Base-by-base conservation (phyloP, 768 basidiomycete species). In the Mycena metata region DNA sequence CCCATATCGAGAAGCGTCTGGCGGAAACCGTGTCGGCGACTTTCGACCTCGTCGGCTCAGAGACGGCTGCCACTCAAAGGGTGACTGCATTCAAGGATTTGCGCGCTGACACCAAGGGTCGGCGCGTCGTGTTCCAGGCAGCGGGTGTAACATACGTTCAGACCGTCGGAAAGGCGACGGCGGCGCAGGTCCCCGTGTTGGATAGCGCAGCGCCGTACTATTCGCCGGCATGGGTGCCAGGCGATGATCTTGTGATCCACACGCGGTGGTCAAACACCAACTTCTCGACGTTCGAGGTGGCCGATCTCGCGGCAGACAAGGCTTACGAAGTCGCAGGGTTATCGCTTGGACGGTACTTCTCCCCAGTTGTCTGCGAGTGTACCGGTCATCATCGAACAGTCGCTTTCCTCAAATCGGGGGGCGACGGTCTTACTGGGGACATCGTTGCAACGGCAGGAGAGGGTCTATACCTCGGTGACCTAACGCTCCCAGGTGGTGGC, bases 261-360 rank as follows among this genome's bases (percentile, higher is more conserved):
- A 85, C 86, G 5, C 86, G 89, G 15, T 93, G 91, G 91, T 91
- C 91, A 0, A 85, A 92, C 72, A 78, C 79, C 9, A 74, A 82
- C 62, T 91, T 91, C 74, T 87, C 90, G 4, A 82, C 85, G 4
- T 86, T 93, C 72, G 91, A 93, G 78, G 70, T 93, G 35, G 87
- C 90, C 11, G 82, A 91, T 73, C 57, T 90, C 8, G 72, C 73
- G 9, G 79, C 82, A 1, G 83, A 80, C 5, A 73, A 74, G 10
- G 83, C 83, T 0, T 83, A 85, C 73, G 85, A 88, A 59, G 65
- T 93, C 42, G 78, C 76, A 8, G 90, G 88, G 24, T 77, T 91
- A 26, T 90, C 92, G 0, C 73, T 88, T 35, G 91, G 91, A 0
- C 84, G 91, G 42, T 92, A 91, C 76, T 84, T 87, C 73, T 86